Percentiles rank a stretch among this genome's conserved stretches.
Evolutionary conservation across 2,329 filamentous ascomycete genomes (phyloP).

Genomic region (Decorospora gaudefroyi): DNA sequence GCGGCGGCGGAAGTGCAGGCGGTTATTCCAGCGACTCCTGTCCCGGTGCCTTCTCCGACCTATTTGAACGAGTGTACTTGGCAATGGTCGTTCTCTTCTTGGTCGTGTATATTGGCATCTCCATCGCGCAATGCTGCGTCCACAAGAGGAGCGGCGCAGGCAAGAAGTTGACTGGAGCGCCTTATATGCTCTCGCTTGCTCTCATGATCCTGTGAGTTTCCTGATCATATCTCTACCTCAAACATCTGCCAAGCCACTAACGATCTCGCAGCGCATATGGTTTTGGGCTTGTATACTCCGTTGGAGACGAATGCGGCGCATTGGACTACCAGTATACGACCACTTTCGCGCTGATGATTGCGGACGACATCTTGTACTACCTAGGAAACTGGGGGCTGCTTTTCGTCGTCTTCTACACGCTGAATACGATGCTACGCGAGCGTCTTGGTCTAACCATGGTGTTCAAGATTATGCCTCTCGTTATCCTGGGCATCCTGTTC

Average conservation of each 20-base stretch:
- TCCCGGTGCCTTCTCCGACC: conserved; percentile 19
- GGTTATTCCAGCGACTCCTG: conserved; percentile 12
- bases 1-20: conserved; percentile 16
- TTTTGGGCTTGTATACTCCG: conserved; percentile 14
- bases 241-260: background rate
- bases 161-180: conserved; percentile 27
- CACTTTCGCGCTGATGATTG: conserved; percentile 22
- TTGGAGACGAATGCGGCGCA: conserved; percentile 23
- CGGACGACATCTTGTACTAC: conserved; percentile 24
- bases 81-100: conserved; percentile 28
- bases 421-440: conserved; percentile 34
- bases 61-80: conserved; percentile 15
- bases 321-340: background rate
- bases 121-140: conserved; percentile 21
- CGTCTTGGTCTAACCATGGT: conserved; percentile 16
- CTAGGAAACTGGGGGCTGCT: conserved; percentile 32
- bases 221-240: background rate
- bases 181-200: conserved; percentile 20
- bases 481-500: conserved; percentile 28
- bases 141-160: conserved; percentile 26
- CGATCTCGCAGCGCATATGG: conserved; percentile 13
- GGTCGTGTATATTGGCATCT: conserved; percentile 19
- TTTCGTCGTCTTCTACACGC: conserved; percentile 26
- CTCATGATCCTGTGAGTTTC: conserved; percentile 28
- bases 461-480: conserved; percentile 19